phyloP scores from a whole-genome alignment of 345 rosid species.

The Turnera subulata region DNA sequence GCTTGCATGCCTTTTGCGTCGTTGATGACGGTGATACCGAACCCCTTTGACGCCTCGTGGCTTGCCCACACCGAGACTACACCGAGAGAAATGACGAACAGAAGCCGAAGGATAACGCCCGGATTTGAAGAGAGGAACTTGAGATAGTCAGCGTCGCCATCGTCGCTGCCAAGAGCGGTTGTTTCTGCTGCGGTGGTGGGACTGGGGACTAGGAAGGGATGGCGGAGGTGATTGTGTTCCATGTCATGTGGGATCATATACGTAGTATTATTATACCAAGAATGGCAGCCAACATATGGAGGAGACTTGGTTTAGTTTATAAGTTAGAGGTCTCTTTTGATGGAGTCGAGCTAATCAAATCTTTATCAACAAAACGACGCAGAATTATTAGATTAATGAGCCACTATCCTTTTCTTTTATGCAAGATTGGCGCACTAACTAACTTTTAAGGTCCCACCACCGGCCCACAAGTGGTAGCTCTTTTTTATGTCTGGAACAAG shows the following conservation, averaged over 20 bases:
- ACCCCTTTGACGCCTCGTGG: conserved; percentile 50
- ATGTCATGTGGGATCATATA: background rate
- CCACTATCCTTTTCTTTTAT: too few relatives aligned
- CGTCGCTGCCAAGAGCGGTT: background rate
- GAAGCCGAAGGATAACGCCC: conserved; percentile 28
- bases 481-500: too few relatives aligned
- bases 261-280: too few relatives aligned
- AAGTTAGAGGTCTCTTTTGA: too few relatives aligned
- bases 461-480: too few relatives aligned
- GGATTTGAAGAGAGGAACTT: conserved; percentile 4
- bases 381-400: too few relatives aligned
- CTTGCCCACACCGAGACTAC: conserved; percentile 57
- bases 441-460: too few relatives aligned
- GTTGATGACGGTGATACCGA: conserved; percentile 37
- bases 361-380: too few relatives aligned
- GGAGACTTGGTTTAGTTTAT: too few relatives aligned
- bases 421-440: too few relatives aligned
- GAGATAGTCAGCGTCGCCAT: background rate
- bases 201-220: conserved; percentile 29
- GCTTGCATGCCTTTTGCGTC: conserved; percentile 18
- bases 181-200: conserved; percentile 1
- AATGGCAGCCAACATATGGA: too few relatives aligned
- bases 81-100: conserved; percentile 32
- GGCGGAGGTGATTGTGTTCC: conserved; percentile 12
- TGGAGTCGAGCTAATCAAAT: too few relatives aligned